A percentile compares a stretch with the other conserved stretches of the same genome.
phyloP scores from a whole-genome alignment of 768 basidiomycete species.

The Suillus ampliporus region DNA sequence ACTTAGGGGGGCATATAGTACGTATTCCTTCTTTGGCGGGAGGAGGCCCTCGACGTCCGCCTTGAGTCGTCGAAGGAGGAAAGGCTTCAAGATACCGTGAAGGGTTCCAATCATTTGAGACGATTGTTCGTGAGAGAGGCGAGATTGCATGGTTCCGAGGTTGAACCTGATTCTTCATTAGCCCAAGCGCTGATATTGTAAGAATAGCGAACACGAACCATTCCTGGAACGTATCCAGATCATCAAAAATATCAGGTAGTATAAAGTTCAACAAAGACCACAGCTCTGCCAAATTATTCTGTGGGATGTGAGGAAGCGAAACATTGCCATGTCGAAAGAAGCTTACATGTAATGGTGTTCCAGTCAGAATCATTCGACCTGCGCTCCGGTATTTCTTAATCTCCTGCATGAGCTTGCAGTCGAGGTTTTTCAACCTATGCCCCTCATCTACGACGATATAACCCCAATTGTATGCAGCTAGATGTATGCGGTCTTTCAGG shows the following conservation, averaged over 20 bases:
- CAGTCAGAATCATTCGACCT: constrained; percentile 92
- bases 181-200: not conserved
- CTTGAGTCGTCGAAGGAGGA: constrained; percentile 91
- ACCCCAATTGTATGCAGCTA: constrained; percentile 75
- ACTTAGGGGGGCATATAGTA: constrained; percentile 90
- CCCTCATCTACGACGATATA: constrained; percentile 98
- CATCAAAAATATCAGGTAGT: constrained; percentile 90
- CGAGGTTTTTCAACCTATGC: constrained; percentile 92
- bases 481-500: constrained; percentile 76
- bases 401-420: constrained; percentile 89
- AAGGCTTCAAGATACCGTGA: constrained; percentile 93
- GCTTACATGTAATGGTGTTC: constrained; percentile 92
- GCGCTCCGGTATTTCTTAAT: constrained; percentile 87
- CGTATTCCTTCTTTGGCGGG: constrained; percentile 94
- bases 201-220: constrained; percentile 54
- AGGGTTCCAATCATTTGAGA: constrained; percentile 75
- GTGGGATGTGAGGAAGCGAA: constrained; percentile 9
- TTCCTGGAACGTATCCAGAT: constrained; percentile 88
- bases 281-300: constrained; percentile 96
- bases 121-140: constrained; percentile 62
- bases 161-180: constrained; percentile 62
- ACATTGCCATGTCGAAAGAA: not conserved
- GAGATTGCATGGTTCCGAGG: constrained; percentile 64
- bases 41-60: constrained; percentile 78
- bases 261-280: constrained; percentile 98